Evolutionary conservation across 345 rosid genomes (phyloP), one percentile per base, ranked within the genome.

Genomic region (Gossypium herbaceum): DNA sequence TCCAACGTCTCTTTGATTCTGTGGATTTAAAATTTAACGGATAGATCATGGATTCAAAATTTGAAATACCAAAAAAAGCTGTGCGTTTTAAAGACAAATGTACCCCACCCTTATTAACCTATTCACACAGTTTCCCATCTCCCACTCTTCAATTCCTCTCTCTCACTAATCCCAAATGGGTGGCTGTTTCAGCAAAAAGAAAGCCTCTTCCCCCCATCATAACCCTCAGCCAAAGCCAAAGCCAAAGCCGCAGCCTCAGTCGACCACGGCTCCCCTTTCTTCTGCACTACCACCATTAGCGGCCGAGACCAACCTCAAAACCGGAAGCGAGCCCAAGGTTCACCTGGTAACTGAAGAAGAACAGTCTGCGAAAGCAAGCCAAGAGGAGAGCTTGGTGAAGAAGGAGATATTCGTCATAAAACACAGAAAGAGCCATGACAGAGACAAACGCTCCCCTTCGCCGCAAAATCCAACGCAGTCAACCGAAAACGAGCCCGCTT

Each of bases 371-470:
- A 75, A 75, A 12, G 65, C 34, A 10, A 20, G 43, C 13, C 56
- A 25, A 55, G 56, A 68, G 17, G 45, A 55, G 7, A 51, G 64
- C 65, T 56, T 68, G 13, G 48, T 57, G 12, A 68, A 76, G 78
- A 50, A 70, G 64, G 74, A 75, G 75, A 13, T 94, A 29, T 91
- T 94, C 55, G 82, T 94, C 22, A 94, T 94, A 9, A 94, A 88
- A 77, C 98, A 94, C 76, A 77, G 95, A 57, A 91, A 79, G 57
- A 94, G 97, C 82, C 92, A 94, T 39, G 98, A 92, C 45, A 75
- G 71, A 57, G 86, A 85, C 12, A 83, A 71, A 70, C 80, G 81
- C 17, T 62, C 83, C 56, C 81, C 81, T 44, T 80, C 64, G 41
- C 62, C 80, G 3, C 80, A 66, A 47, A 69, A 27, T 5, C 79